These are phyloP conservation scores for Xerocomus spinulosus DNA, from an alignment of 768 basidiomycete species.

Conservation along the genomic window DNA sequence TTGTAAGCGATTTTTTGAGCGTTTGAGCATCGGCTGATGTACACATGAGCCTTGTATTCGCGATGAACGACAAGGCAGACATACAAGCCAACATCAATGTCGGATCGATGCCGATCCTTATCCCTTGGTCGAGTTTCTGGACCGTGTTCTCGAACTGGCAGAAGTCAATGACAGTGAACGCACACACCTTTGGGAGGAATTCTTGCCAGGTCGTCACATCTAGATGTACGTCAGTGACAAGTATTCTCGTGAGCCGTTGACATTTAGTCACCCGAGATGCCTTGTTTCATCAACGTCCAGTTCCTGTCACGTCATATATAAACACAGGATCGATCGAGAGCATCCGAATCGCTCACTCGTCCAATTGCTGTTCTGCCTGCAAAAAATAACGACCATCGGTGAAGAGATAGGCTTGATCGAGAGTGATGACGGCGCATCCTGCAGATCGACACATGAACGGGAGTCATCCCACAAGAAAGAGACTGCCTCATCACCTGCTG, in stretches of 20 bases:
- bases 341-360: constrained; percentile 48
- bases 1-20: constrained; percentile 52
- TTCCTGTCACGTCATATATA: constrained; percentile 44
- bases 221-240: constrained; percentile 26
- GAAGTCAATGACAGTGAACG: background rate
- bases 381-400: constrained; percentile 96
- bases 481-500: constrained; percentile 58
- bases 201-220: constrained; percentile 92
- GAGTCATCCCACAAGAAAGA: background rate
- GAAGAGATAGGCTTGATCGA: constrained; percentile 72
- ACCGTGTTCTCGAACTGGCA: background rate
- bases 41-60: background rate
- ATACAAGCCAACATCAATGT: constrained; percentile 64
- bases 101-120: constrained; percentile 80
- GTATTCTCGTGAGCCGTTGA: constrained; percentile 3
- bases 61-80: constrained; percentile 12
- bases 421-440: constrained; percentile 78
- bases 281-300: constrained; percentile 93
- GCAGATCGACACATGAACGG: constrained; percentile 7
- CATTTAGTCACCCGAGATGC: constrained; percentile 57
- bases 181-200: constrained; percentile 63
- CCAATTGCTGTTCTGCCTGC: constrained; percentile 88
- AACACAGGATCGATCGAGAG: background rate
- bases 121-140: constrained; percentile 57
- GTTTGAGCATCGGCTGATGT: constrained; percentile 58